A percentile compares a stretch with the other conserved stretches of the same genome.
phyloP scores from a whole-genome alignment of 2,329 filamentous ascomycete genomes.

The Colletotrichum nymphaeae region DNA sequence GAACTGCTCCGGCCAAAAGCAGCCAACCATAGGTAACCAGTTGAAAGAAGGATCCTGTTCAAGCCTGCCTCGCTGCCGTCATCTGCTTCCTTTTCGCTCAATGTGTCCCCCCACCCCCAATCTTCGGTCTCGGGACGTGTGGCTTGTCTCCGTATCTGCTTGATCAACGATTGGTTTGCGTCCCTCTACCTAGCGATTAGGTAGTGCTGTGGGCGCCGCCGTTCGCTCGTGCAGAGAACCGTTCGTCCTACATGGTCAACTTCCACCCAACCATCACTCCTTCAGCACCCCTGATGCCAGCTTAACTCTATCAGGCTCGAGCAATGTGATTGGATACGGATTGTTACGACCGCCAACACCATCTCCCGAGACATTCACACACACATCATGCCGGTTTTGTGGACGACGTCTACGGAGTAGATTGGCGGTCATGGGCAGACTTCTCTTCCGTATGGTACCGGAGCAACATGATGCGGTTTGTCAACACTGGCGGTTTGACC shows the following conservation, averaged over 20 bases:
- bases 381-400: background rate
- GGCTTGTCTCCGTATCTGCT: background rate
- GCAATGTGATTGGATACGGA: slow-evolving; percentile 4
- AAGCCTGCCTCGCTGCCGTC: background rate
- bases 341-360: slow-evolving; percentile 18
- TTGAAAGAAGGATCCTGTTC: background rate
- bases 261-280: slow-evolving; percentile 4
- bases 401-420: background rate
- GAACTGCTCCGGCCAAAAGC: slow-evolving; percentile 17
- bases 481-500: background rate
- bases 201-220: background rate
- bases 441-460: background rate
- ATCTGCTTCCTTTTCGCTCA: slow-evolving; percentile 17
- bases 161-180: background rate
- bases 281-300: slow-evolving; percentile 14
- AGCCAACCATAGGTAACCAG: slow-evolving; percentile 11
- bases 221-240: background rate
- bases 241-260: background rate
- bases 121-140: background rate
- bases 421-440: background rate
- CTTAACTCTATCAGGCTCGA: slow-evolving; percentile 17
- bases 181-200: background rate
- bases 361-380: background rate
- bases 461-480: background rate
- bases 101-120: background rate